Base-by-base conservation (phyloP, 106 monocot species). In the Dendrobium nobile region DNA sequence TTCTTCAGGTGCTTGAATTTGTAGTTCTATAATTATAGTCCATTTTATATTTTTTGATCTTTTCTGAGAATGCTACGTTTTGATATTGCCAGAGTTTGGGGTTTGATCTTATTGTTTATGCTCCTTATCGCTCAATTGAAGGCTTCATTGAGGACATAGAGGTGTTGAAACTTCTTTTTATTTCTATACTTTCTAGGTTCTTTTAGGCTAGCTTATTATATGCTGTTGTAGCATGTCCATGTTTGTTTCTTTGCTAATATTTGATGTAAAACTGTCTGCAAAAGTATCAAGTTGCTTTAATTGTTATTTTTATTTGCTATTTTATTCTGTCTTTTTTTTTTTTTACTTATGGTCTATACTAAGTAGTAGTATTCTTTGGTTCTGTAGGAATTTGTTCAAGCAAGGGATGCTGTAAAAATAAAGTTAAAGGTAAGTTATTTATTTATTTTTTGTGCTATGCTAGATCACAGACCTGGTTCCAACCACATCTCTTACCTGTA, bases 71-170 rank as follows among this genome's bases (percentile, higher is more conserved):
- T 27, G 7, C 13, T 3, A 19, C 64, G 18, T 76, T 67, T 24
- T 75, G 17, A 54, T 64, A 41, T 74, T 27, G 31, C 81, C 86
- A 98, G 97, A 88, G 85, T 79, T 79, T 98, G 81, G 94, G 81
- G 18, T 98, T 98, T 89, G 97, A 98, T 90, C 90, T 98, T 73
- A 92, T 98, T 87, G 92, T 98, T 59, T 95, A 91, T 92, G 85
- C 90, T 84, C 97, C 97, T 15, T 98, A 98, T 81, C 86, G 97
- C 33, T 88, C 97, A 9, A 77, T 98, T 82, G 91, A 92, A 84
- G 94, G 97, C 72, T 94, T 94, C 87, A 41, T 89, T 72, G 86
- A 87, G 56, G 94, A 94, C 72, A 88, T 94, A 81, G 86, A 98
- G 90, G 97, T 94, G 55, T 82, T 24, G 3, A 42, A 33, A 2